Evolutionary conservation across 2,329 filamentous ascomycete species (phyloP), one percentile per base, ranked within the genome.

Genomic region (Zasmidium cellare): DNA sequence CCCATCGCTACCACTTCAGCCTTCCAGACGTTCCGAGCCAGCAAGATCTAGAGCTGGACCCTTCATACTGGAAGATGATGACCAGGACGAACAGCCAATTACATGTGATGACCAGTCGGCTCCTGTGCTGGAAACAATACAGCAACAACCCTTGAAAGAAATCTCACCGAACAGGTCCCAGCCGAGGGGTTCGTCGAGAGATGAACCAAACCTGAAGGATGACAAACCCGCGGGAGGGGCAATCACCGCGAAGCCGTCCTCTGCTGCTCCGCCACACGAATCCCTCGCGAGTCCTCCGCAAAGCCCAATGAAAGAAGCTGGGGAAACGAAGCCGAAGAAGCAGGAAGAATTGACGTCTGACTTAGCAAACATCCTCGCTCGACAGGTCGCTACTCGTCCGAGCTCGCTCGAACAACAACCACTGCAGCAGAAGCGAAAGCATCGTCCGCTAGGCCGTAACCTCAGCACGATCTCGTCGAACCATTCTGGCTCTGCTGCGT

Each of bases 31-130:
- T 18, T 44, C 41, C 6, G 38, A 53, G 46, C 22, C 20, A 41
- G 46, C 46, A 35, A 56, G 58, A 45, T 41, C 56, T 7, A 60
- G 53, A 52, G 18, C 57, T 31, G 54, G 55, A 22, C 69, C 69
- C 20, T 70, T 73, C 56, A 55, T 71, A 20, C 65, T 64, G 23
- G 68, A 70, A 44, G 67, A 70, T 48, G 65, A 69, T 45, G 63
- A 65, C 7, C 64, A 65, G 20, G 62, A 66, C n/a, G 57, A 67
- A 25, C 59, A 41, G 16, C 35, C 35, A 41, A 41, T 41, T 14
- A 18, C 16, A 9, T 41, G 7, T 18, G 35, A 41, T n/a, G 35
- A 41, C 5, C 35, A 24, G 25, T 9, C 47, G 41, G 28, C 38
- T 19, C 61, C 60, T 49, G 23, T 16, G 35, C 49, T 18, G n/a